Percentiles rank a stretch among this genome's conserved stretches.
Evolutionary conservation across 2,329 filamentous ascomycete genomes (phyloP).

Genomic region (Ophiostoma tasmaniense): DNA sequence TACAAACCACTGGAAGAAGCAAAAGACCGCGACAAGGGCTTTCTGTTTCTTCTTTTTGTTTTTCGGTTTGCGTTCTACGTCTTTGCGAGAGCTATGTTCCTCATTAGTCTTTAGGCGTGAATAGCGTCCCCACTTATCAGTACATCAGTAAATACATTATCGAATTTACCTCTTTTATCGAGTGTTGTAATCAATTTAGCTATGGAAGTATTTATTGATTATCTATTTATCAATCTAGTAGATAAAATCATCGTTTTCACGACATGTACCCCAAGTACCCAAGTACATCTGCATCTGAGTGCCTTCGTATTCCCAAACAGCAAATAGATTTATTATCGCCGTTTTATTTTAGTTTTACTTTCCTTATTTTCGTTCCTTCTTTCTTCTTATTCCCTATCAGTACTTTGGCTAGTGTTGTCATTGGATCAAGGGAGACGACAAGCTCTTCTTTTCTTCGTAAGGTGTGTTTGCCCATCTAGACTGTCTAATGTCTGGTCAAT

Average conservation of each 20-base stretch:
- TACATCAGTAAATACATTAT: background rate
- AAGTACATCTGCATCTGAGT: background rate
- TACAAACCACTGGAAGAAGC: background rate
- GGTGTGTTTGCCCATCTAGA: background rate
- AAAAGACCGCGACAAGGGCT: background rate
- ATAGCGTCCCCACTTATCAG: background rate
- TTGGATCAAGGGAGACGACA: background rate
- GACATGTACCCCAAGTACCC: background rate
- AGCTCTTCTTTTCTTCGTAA: background rate
- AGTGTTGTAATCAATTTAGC: background rate
- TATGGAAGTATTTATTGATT: background rate
- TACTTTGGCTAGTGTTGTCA: background rate
- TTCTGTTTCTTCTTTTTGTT: background rate
- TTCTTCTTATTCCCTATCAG: background rate
- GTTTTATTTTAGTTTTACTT: background rate
- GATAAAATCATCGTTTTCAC: background rate
- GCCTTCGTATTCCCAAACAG: background rate
- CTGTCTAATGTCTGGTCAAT: background rate
- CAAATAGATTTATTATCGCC: background rate
- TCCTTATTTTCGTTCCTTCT: too few relatives aligned
- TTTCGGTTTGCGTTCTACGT: background rate
- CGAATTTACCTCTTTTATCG: background rate
- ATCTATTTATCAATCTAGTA: background rate
- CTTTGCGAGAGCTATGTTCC: background rate
- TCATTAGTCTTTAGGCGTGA: background rate